A percentile compares a stretch with the other conserved stretches of the same genome.
Conservation (phyloP, 768 basidiomycete species). For the Paxillus rubicundulus region DNA sequence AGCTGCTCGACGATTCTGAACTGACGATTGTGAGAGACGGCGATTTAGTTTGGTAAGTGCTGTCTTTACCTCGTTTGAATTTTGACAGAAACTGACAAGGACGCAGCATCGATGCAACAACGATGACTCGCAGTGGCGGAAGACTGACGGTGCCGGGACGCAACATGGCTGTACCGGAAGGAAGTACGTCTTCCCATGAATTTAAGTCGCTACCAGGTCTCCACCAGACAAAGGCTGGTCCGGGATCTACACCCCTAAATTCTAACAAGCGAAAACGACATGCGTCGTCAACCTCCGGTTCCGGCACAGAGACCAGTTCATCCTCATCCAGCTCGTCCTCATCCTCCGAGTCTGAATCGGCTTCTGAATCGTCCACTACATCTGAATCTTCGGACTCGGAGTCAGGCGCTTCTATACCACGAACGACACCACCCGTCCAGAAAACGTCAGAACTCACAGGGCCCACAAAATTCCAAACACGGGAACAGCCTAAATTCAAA, state of each 20-base stretch:
- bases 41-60: conserved; percentile 26
- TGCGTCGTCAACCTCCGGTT: conserved; percentile 17
- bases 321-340: conserved; percentile 13
- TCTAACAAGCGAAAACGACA: conserved; percentile 29
- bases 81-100: background rate
- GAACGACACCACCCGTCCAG: background rate
- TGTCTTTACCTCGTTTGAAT: background rate
- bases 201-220: background rate
- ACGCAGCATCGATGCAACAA: conserved; percentile 15
- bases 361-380: conserved; percentile 17
- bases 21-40: conserved; percentile 27
- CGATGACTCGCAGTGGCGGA: background rate
- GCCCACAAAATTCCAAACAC: conserved; percentile 7
- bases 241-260: background rate
- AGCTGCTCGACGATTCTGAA: conserved; percentile 27
- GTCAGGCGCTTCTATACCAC: conserved; percentile 3
- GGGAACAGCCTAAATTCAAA: conserved; percentile 7
- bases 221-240: background rate
- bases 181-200: background rate
- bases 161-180: background rate
- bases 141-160: no score
- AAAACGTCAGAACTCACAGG: conserved; percentile 3
- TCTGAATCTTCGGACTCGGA: conserved; percentile 9
- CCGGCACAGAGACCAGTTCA: conserved; percentile 22
- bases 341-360: conserved; percentile 26